Percentiles rank a stretch among this genome's conserved stretches.
Evolutionary conservation across 208 protist species (phyloP).

Genomic region (Leishmania gerbilli): DNA sequence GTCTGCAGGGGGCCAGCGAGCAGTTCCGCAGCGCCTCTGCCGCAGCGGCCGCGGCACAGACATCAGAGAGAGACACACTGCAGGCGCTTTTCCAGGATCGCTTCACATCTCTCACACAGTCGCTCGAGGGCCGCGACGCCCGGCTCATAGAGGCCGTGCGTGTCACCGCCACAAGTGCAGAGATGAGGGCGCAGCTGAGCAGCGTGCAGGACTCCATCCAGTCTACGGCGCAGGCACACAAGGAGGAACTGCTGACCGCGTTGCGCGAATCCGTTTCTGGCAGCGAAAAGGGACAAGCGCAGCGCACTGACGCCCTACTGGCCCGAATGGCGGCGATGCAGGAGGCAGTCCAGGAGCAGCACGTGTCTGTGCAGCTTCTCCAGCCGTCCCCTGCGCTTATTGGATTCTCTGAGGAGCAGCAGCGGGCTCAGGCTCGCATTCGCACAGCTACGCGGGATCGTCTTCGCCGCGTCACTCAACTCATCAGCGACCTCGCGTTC

Average conservation of each 20-base stretch:
- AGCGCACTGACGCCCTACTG: constrained; percentile 18
- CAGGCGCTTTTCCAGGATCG: constrained; percentile 6
- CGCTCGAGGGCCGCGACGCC: constrained; percentile 22
- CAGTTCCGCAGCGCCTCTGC: constrained; percentile 13
- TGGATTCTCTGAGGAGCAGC: constrained; percentile 25
- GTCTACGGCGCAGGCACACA: constrained; percentile 1
- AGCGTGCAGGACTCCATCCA: constrained; percentile 13
- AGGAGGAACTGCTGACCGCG: constrained; percentile 10
- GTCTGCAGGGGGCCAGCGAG: constrained; percentile 21
- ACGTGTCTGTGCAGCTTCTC: constrained; percentile 23
- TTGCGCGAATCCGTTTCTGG: constrained; percentile 10
- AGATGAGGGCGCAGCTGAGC: constrained; percentile 21
- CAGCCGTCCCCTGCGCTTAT: constrained; percentile 14
- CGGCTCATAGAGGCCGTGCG: constrained; percentile 23
- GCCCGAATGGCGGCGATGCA: constrained; percentile 22
- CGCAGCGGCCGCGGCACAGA: background rate
- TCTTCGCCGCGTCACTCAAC: constrained; percentile 11
- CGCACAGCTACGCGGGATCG: constrained; percentile 18
- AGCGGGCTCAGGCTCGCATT: constrained; percentile 12
- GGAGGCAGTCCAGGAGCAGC: constrained; percentile 21
- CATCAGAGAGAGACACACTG: constrained; percentile 17
- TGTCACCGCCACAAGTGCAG: background rate
- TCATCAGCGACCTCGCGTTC: constrained; percentile 10
- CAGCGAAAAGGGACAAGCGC: constrained; percentile 8
- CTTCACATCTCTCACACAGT: constrained; percentile 15